Evolutionary conservation across 2,329 filamentous ascomycete genomes (phyloP).

Genomic region (Trichocomaceae sp.): DNA sequence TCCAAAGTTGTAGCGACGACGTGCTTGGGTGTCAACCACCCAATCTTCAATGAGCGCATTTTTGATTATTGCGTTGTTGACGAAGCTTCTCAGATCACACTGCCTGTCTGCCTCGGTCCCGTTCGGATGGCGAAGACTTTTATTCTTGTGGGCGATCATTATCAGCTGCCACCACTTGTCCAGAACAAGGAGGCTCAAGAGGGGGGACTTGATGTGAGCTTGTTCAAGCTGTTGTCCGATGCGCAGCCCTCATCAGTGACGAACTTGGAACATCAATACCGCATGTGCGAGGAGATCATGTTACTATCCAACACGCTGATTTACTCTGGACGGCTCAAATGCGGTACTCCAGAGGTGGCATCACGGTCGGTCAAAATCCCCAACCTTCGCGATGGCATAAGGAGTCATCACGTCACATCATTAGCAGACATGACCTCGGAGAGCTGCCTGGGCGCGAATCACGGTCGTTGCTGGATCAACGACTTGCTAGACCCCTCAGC

Average conservation of each 20-base stretch:
- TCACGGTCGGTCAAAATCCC: constrained; percentile 62
- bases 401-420: constrained; percentile 47
- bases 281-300: constrained; percentile 98
- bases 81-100: constrained; percentile 93
- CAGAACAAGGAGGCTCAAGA: constrained; percentile 81
- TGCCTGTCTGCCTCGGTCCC: constrained; percentile 88
- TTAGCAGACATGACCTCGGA: constrained; percentile 16
- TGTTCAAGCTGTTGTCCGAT: constrained; percentile 92
- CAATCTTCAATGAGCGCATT: constrained; percentile 75
- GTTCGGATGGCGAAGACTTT: constrained; percentile 90
- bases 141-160: constrained; percentile 92
- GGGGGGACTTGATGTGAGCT: constrained; percentile 81
- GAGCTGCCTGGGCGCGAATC: constrained; percentile 50
- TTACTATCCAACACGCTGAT: constrained; percentile 85
- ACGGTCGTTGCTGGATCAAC: constrained; percentile 65
- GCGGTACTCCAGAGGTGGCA: constrained; percentile 72
- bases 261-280: constrained; percentile 90
- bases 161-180: constrained; percentile 88
- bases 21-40: constrained; percentile 84
- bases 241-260: constrained; percentile 80
- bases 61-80: constrained; percentile 99
- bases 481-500: constrained; percentile 62
- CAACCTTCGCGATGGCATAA: constrained; percentile 55
- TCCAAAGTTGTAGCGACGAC: constrained; percentile 90
- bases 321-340: constrained; percentile 84